Evolutionary conservation across 1,284 basidiomycete species (phyloP).

Genomic region (Puccinia horiana): DNA sequence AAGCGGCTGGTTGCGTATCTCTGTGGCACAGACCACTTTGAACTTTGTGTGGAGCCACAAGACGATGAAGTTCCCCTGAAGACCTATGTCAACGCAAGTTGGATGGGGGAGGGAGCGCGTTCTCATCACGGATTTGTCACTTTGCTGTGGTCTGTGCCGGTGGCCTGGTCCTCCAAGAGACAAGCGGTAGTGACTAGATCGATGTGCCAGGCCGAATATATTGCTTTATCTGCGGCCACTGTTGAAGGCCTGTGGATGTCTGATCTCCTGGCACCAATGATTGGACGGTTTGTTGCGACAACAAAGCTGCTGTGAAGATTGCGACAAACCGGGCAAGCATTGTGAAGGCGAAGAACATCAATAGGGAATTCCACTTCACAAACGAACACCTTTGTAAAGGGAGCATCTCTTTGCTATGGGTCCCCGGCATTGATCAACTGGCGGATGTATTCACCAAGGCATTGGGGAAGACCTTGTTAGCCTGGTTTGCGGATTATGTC

Average conservation of each 20-base stretch:
- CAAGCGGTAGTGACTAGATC: neutral
- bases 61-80: neutral
- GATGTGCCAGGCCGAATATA: constrained; percentile 4
- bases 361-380: constrained; percentile 8
- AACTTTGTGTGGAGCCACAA: neutral
- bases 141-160: neutral
- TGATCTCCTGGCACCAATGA: neutral
- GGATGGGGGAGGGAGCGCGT: no score
- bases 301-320: neutral
- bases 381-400: neutral
- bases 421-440: neutral
- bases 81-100: no score
- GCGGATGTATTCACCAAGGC: constrained; percentile 19
- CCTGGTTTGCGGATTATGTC: neutral
- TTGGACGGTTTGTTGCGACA: neutral
- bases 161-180: neutral
- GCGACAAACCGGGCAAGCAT: neutral
- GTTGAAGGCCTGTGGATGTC: neutral
- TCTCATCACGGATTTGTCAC: no score
- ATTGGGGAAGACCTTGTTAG: neutral
- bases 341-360: neutral
- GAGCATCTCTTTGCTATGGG: neutral
- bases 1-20: neutral
- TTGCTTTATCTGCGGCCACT: neutral
- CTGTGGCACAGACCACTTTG: neutral